Evolutionary conservation across 176 grass and related monocot genomes (phyloP).

Genomic region (Ananas comosus): DNA sequence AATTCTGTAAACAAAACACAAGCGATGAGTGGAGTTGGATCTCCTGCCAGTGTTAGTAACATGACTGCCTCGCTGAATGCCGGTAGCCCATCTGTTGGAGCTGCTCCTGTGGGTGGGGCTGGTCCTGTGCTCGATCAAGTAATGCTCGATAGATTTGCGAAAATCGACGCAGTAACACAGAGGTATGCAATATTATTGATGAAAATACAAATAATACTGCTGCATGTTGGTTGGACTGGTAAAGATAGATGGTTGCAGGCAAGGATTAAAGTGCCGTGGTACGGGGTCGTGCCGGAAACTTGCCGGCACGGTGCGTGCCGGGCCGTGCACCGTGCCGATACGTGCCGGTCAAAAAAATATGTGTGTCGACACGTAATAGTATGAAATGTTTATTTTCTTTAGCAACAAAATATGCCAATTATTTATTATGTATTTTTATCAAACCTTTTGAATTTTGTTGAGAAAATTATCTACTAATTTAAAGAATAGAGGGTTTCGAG

Average conservation of each 20-base stretch:
- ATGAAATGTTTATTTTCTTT: too few relatives aligned
- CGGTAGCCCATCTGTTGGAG: constrained; percentile 75
- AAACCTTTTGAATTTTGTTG: too few relatives aligned
- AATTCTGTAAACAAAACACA: constrained; percentile 57
- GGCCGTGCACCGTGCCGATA: too few relatives aligned
- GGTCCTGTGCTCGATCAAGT: constrained; percentile 63
- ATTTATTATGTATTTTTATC: too few relatives aligned
- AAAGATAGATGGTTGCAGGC: background rate
- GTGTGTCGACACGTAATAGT: too few relatives aligned
- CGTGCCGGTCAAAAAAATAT: too few relatives aligned
- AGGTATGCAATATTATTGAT: constrained; percentile 39
- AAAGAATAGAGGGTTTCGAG: too few relatives aligned
- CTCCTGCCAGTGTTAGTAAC: constrained; percentile 95
- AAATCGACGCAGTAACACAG: constrained; percentile 55
- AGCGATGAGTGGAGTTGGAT: constrained; percentile 65
- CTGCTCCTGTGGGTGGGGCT: constrained; percentile 50
- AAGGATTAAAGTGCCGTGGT: too few relatives aligned
- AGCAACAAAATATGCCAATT: too few relatives aligned
- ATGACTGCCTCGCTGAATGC: constrained; percentile 55
- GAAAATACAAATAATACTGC: background rate
- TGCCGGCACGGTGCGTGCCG: too few relatives aligned
- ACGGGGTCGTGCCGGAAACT: too few relatives aligned
- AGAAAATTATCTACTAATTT: too few relatives aligned
- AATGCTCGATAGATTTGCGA: constrained; percentile 71
- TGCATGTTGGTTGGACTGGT: constrained; percentile 10